Evolutionary conservation across 179 eudicot genomes (phyloP), one percentile per base, ranked within the genome.

Genomic region (Corrigiola litoralis): DNA sequence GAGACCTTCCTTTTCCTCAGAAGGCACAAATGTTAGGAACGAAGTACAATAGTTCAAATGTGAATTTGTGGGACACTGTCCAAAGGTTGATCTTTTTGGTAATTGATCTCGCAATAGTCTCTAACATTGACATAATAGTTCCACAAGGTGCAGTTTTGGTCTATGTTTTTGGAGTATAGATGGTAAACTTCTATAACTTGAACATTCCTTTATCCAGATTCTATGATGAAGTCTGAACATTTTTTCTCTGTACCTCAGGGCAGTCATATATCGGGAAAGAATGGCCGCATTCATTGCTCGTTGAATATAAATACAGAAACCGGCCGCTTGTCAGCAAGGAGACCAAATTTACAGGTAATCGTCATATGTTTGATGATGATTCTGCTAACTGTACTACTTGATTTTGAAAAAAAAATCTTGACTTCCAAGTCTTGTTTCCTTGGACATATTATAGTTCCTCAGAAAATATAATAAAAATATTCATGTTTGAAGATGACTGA

Each of bases 261-360:
- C 10, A 80, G 83, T 78, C 86, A 85, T 70, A 76, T 95, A 41
- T 78, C 92, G 20, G 97, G 99, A 57, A 85, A 72, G 66, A 70
- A 85, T 71, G 99, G 97, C 60, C 96, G 99, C 16, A 72, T 95
- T 60, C 99, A 95, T 81, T 88, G 99, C 80, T 95, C 99, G 1
- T 73, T 95, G 46, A 95, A 91, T 77, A 91, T 95, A 57, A 95
- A 95, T 73, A 95, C 99, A 14, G 99, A 95, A 81, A 95, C 99
- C 44, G 99, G 99, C 34, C 87, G 99, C 34, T 68, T 95, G 52
- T 95, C 99, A 68, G 99, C 99, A 51, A 84, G 99, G 71, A 83
- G 97, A 67, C 99, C 99, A 28, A 95, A 87, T 85, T 78, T 95
- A 75, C 99, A 95, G 97, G 97, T 80, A 74, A 6, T 58, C 29